A percentile compares a stretch with the other conserved stretches of the same genome.
Conservation (phyloP, 768 basidiomycete species). For the Xerocomus brunneocitrinus region DNA sequence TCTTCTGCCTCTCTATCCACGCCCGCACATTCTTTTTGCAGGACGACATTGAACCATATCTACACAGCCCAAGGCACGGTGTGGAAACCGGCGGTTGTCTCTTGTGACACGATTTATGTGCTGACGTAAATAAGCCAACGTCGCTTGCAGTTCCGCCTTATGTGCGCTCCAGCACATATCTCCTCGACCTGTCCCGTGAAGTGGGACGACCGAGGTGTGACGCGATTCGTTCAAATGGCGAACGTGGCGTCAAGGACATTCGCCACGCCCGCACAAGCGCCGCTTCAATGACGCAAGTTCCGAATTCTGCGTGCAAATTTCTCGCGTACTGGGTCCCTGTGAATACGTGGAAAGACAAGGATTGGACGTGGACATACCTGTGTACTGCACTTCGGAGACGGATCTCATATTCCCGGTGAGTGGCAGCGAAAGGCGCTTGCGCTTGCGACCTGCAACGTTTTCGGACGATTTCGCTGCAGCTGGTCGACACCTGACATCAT, state of each 20-base stretch:
- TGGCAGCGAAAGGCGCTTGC: neutral
- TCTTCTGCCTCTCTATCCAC: slow-evolving; percentile 2
- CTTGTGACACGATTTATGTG: neutral
- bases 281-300: neutral
- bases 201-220: neutral
- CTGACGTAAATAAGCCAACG: neutral
- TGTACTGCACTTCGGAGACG: neutral
- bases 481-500: neutral
- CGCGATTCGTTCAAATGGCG: neutral
- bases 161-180: neutral
- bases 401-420: too few species aligned
- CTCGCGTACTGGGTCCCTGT: neutral
- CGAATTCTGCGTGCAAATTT: neutral
- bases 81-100: neutral
- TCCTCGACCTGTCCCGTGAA: neutral
- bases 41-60: neutral
- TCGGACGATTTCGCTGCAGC: neutral
- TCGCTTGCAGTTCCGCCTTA: neutral
- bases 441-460: neutral
- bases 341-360: neutral
- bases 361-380: neutral
- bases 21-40: neutral
- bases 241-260: neutral
- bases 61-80: neutral
- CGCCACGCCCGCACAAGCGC: neutral